Conservation (phyloP, 2,329 filamentous ascomycete genomes). For the Diplodia intermedia region DNA sequence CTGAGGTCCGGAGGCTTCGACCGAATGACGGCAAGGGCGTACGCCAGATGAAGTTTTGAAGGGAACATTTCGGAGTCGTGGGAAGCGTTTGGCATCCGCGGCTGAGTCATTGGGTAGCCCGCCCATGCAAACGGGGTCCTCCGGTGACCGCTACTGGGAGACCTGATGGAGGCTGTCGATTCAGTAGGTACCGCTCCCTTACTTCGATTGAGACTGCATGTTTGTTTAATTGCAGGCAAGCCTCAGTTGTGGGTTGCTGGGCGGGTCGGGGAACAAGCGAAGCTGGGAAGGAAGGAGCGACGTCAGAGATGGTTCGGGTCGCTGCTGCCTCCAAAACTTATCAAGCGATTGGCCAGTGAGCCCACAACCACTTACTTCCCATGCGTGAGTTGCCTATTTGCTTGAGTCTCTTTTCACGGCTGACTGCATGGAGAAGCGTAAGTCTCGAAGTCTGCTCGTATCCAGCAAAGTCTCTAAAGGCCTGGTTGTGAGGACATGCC, state of each 20-base stretch:
- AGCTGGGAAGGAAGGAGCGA: slow-evolving; percentile 21
- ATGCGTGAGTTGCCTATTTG: background rate
- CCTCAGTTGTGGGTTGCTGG: background rate
- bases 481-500: background rate
- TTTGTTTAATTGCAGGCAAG: background rate
- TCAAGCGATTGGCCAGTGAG: background rate
- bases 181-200: background rate
- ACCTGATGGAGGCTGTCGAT: background rate
- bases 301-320: background rate
- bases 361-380: background rate
- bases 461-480: background rate
- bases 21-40: slow-evolving; percentile 48
- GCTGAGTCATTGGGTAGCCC: background rate
- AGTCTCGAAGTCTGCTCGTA: too few species aligned
- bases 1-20: slow-evolving; percentile 47
- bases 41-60: slow-evolving; percentile 40
- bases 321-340: background rate
- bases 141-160: background rate
- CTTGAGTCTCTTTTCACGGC: background rate
- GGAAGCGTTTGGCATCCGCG: background rate
- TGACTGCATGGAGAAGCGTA: background rate
- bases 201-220: background rate
- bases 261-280: slow-evolving; percentile 10
- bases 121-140: background rate
- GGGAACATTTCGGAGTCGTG: background rate